phyloP scores from a whole-genome alignment of 2,329 filamentous ascomycete species.

The Colletotrichum sp. region DNA sequence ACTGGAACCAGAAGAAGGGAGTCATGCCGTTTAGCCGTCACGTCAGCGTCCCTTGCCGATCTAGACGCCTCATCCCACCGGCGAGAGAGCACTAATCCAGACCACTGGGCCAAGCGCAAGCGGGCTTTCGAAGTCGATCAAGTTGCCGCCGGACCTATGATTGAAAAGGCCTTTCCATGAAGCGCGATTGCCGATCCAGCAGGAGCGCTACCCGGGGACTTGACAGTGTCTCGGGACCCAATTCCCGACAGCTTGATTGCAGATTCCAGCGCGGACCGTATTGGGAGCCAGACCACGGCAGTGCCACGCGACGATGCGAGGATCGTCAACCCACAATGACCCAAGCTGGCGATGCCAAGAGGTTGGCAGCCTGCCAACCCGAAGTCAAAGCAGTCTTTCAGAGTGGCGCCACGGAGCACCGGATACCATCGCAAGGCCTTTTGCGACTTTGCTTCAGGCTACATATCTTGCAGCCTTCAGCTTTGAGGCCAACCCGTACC shows the following conservation, averaged over 20 bases:
- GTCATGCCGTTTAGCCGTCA: neutral
- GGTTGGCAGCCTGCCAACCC: neutral
- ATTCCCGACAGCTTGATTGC: neutral
- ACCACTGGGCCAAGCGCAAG: neutral
- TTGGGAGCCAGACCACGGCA: neutral
- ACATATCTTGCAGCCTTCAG: neutral
- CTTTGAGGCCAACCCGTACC: neutral
- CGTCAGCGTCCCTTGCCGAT: neutral
- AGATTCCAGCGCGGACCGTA: neutral
- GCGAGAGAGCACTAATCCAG: neutral
- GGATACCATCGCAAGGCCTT: neutral
- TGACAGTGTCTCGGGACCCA: neutral
- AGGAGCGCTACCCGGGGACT: neutral
- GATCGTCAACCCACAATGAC: neutral
- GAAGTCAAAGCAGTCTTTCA: neutral
- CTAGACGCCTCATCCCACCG: neutral
- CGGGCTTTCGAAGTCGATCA: neutral
- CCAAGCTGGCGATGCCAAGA: neutral
- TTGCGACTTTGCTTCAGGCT: neutral
- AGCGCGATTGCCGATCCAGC: neutral
- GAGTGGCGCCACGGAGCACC: neutral
- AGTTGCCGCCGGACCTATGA: neutral
- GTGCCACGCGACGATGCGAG: neutral
- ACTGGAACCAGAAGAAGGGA: neutral
- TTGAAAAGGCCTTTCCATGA: neutral